phyloP scores from a whole-genome alignment of 352 stramenopile genomes.

The Peronospora belbahrii region DNA sequence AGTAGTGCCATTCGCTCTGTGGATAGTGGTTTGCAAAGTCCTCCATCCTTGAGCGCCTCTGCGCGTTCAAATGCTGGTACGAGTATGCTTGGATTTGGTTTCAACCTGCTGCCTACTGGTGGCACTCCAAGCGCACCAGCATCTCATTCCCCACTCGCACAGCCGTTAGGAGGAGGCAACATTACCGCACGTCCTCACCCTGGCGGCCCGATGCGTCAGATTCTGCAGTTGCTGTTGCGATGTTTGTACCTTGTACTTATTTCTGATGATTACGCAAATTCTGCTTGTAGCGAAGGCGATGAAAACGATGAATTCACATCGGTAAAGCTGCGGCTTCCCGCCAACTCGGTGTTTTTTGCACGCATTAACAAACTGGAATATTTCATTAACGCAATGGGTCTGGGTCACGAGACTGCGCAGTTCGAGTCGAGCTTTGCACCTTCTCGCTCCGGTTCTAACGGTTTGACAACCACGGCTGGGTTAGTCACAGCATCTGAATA shows the following conservation, averaged over 20 bases:
- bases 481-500: conserved; percentile 50
- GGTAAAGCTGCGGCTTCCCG: conserved; percentile 34
- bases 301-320: conserved; percentile 24
- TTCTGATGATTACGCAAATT: conserved; percentile 32
- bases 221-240: conserved; percentile 64
- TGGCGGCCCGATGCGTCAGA: conserved; percentile 75
- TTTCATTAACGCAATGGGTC: conserved; percentile 73
- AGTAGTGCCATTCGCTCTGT: conserved; percentile 19
- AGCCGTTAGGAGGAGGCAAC: conserved; percentile 21
- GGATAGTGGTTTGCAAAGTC: conserved; percentile 37
- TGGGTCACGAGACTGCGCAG: conserved; percentile 61
- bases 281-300: conserved; percentile 14
- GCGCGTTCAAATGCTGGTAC: conserved; percentile 19
- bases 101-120: conserved; percentile 41
- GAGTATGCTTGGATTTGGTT: conserved; percentile 45
- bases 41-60: conserved; percentile 27
- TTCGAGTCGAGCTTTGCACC: conserved; percentile 71
- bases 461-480: conserved; percentile 28
- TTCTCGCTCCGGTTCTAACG: conserved; percentile 35
- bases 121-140: conserved; percentile 8
- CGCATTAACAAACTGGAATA: conserved; percentile 82
- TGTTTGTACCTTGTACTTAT: conserved; percentile 68
- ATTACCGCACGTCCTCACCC: conserved; percentile 63
- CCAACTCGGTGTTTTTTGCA: conserved; percentile 59
- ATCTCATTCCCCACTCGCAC: conserved; percentile 9